phyloP scores from a whole-genome alignment of 208 protist genomes.

The Trypanosoma lewisi region DNA sequence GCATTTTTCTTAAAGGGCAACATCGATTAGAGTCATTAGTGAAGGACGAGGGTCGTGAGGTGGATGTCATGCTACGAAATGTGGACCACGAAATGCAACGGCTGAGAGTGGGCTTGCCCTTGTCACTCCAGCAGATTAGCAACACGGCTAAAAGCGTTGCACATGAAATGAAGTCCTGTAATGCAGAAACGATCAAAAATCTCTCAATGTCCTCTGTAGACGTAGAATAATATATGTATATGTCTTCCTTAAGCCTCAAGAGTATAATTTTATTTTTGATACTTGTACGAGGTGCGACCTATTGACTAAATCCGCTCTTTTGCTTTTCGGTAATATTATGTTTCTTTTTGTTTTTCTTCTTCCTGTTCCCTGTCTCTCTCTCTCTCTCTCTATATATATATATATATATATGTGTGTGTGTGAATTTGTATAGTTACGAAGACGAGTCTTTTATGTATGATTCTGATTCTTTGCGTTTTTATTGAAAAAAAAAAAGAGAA shows the following conservation, averaged over 20 bases:
- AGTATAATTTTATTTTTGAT: too few species aligned
- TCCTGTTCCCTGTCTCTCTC: too few species aligned
- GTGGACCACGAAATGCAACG: constrained; percentile 17
- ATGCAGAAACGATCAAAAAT: background rate
- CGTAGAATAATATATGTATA: background rate
- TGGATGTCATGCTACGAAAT: constrained; percentile 28
- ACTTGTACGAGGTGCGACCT: background rate
- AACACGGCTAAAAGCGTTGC: constrained; percentile 8
- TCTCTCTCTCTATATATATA: constrained; percentile 6
- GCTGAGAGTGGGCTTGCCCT: constrained; percentile 8
- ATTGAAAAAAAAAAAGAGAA: too few species aligned
- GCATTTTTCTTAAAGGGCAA: constrained; percentile 32
- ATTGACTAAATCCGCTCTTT: constrained; percentile 11
- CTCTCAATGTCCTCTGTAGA: background rate
- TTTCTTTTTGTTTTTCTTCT: too few species aligned
- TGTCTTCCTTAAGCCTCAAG: background rate
- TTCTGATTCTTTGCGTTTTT: too few species aligned
- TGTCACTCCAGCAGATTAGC: constrained; percentile 5
- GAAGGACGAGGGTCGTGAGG: constrained; percentile 18
- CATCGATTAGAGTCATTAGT: constrained; percentile 13
- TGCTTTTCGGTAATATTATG: constrained; percentile 11
- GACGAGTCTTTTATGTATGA: too few species aligned
- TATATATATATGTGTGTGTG: too few species aligned
- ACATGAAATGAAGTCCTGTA: background rate
- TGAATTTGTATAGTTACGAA: too few species aligned